phyloP scores from a whole-genome alignment of 116 monocot genomes.

The Posidonia oceanica region DNA sequence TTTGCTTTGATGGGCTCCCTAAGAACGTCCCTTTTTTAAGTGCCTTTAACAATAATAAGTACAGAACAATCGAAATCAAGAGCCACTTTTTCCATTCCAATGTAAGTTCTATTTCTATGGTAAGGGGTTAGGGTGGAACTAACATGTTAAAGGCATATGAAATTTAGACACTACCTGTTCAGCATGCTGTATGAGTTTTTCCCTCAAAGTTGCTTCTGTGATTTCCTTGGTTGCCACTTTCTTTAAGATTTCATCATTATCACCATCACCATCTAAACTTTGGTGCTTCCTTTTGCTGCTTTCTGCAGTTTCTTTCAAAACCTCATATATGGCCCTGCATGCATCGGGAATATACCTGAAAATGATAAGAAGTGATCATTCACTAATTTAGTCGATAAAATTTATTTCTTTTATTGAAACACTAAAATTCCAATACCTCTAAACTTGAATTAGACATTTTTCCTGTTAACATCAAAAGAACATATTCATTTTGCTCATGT shows the following conservation, averaged over 20 bases:
- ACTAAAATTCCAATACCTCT: neutral
- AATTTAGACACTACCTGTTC: slow-evolving; percentile 48
- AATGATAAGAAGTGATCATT: neutral
- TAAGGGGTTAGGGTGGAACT: neutral
- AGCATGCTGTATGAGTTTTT: slow-evolving; percentile 77
- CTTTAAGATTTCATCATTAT: slow-evolving; percentile 58
- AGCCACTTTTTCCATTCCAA: neutral
- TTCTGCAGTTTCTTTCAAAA: slow-evolving; percentile 45
- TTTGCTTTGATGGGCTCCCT: neutral
- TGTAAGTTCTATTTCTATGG: neutral
- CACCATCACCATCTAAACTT: slow-evolving; percentile 14
- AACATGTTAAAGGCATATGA: neutral
- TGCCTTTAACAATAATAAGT: neutral
- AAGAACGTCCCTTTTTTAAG: too few relatives aligned
- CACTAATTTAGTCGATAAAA: neutral
- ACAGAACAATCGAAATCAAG: neutral
- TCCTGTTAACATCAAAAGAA: too few relatives aligned
- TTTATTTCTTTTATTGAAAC: neutral
- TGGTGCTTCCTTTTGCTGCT: slow-evolving; percentile 24
- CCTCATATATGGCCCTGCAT: slow-evolving; percentile 66
- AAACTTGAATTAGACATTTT: too few relatives aligned
- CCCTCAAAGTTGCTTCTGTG: slow-evolving; percentile 65
- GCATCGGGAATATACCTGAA: slow-evolving; percentile 94
- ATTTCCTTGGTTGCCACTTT: slow-evolving; percentile 58
- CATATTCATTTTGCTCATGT: too few relatives aligned